Conservation (phyloP, 2,329 filamentous ascomycete genomes). For the Pseudogymnoascus sp. region DNA sequence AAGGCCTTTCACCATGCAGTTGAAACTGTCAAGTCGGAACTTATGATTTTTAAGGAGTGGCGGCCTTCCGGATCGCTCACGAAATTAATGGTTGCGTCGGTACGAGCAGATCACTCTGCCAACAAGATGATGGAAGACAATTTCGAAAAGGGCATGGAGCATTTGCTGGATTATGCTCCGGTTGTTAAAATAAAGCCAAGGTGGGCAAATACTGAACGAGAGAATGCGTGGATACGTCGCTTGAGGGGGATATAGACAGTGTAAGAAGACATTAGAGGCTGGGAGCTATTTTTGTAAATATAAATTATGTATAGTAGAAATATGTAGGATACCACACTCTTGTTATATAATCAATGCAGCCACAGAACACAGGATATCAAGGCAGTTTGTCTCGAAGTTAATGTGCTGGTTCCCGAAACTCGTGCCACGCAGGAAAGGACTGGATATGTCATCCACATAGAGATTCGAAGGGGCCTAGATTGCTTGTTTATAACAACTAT, state of each 20-base stretch:
- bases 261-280: neutral
- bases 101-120: neutral
- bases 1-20: neutral
- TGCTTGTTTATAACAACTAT: neutral
- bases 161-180: neutral
- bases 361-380: neutral
- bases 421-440: neutral
- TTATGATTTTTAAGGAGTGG: constrained; percentile 1
- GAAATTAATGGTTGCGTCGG: neutral
- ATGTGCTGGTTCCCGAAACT: neutral
- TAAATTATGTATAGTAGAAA: constrained; percentile 3
- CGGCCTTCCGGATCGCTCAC: neutral
- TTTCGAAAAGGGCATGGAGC: neutral
- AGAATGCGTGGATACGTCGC: neutral
- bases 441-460: neutral
- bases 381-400: neutral
- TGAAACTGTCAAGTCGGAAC: neutral
- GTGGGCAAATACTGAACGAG: neutral
- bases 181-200: neutral
- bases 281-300: neutral
- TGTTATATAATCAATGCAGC: neutral
- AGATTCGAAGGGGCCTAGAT: neutral
- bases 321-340: constrained; percentile 7
- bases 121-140: neutral
- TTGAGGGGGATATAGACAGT: neutral